Percentiles rank a stretch among this genome's conserved stretches.
phyloP scores from a whole-genome alignment of 2,329 filamentous ascomycete genomes.

The Aspergillaceae sp. region DNA sequence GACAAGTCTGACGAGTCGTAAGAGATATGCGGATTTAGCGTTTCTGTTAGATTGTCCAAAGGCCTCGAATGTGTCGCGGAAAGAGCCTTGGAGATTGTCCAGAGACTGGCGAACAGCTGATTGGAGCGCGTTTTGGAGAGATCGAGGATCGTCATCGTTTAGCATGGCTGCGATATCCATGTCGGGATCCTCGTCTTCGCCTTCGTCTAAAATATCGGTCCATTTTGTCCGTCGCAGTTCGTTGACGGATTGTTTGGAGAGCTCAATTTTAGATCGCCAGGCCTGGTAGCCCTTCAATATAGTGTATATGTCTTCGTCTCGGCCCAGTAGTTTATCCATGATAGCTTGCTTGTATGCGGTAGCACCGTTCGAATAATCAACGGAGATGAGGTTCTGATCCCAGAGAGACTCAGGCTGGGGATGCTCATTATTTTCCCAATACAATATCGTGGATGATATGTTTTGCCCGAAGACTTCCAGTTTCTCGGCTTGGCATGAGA shows the following conservation, averaged over 20 bases:
- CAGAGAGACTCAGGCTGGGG: conserved; percentile 54
- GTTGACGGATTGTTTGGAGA: conserved; percentile 22
- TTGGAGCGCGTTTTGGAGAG: conserved; percentile 53
- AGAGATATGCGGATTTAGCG: conserved; percentile 52
- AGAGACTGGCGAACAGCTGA: conserved; percentile 51
- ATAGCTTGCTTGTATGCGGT: conserved; percentile 61
- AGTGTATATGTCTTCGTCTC: conserved; percentile 56
- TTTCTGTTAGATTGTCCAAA: conserved; percentile 40
- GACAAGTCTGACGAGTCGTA: conserved; percentile 68
- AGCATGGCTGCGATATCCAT: conserved; percentile 40
- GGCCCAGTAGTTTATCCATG: conserved; percentile 61
- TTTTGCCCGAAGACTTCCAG: conserved; percentile 58
- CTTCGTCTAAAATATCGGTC: conserved; percentile 32
- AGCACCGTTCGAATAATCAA: conserved; percentile 59
- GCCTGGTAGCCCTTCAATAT: conserved; percentile 57
- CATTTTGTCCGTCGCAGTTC: conserved; percentile 28
- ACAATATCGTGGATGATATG: conserved; percentile 52
- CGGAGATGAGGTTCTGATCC: conserved; percentile 55
- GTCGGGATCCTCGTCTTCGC: conserved; percentile 31
- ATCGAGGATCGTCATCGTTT: conserved; percentile 61
- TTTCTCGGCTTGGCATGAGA: conserved; percentile 55
- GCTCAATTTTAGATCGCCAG: conserved; percentile 68
- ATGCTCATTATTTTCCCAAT: conserved; percentile 50
- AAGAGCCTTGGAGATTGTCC: conserved; percentile 40
- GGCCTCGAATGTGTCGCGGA: conserved; percentile 39